Conservation (phyloP, 805 yeast genomes). For the Schwanniomyces polymorphus region DNA sequence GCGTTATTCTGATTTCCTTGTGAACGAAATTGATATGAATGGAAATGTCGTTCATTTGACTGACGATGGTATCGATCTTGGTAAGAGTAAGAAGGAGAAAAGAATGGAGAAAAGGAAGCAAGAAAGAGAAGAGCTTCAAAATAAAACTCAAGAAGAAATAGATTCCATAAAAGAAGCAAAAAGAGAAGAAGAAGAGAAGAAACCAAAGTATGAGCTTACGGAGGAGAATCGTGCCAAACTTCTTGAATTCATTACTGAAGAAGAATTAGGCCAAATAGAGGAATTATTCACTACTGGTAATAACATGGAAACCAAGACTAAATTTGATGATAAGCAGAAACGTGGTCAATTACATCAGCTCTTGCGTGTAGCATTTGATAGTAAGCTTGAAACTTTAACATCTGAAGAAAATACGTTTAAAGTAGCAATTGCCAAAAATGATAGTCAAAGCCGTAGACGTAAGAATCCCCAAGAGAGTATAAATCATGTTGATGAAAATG, state of each 20-base stretch:
- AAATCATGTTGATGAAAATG: constrained; percentile 45
- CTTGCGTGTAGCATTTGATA: constrained; percentile 69
- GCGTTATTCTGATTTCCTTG: constrained; percentile 90
- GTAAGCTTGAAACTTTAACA: constrained; percentile 78
- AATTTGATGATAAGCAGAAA: constrained; percentile 64
- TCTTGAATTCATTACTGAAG: constrained; percentile 56
- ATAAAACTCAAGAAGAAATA: constrained; percentile 31
- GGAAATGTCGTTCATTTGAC: constrained; percentile 73
- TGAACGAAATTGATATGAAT: constrained; percentile 73
- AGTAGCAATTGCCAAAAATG: constrained; percentile 52
- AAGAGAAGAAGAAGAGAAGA: constrained; percentile 19
- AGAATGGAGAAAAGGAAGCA: constrained; percentile 43
- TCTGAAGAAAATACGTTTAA: constrained; percentile 64
- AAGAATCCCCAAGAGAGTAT: constrained; percentile 35
- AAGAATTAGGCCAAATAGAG: constrained; percentile 57
- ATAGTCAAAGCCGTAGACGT: constrained; percentile 35
- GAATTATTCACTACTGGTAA: constrained; percentile 54
- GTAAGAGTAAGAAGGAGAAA: constrained; percentile 47
- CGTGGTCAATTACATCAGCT: constrained; percentile 81
- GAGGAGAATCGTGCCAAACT: constrained; percentile 50
- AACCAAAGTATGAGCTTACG: constrained; percentile 41
- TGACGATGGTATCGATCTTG: constrained; percentile 66
- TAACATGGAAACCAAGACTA: constrained; percentile 55
- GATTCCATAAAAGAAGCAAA: constrained; percentile 24
- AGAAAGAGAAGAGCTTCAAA: constrained; percentile 34